phyloP scores from a whole-genome alignment of 805 yeast species.

The Candida multigemmis region DNA sequence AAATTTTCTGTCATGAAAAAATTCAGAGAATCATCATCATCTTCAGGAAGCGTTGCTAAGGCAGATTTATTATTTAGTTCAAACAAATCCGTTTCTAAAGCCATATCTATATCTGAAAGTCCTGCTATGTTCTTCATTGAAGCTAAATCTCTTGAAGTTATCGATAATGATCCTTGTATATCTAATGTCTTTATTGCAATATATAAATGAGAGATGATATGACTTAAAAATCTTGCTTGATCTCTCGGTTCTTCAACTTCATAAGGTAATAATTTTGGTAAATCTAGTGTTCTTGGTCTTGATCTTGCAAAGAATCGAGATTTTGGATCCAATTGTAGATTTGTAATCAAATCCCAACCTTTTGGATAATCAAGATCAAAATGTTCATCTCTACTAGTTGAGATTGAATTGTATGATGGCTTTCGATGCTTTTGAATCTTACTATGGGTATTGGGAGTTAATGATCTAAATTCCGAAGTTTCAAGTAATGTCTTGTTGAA shows the following conservation, averaged over 20 bases:
- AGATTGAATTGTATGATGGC: slow-evolving; percentile 23
- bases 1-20: slow-evolving; percentile 11
- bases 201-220: slow-evolving; percentile 72
- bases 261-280: slow-evolving; percentile 58
- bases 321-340: slow-evolving; percentile 20
- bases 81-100: slow-evolving; percentile 46
- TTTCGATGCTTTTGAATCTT: slow-evolving; percentile 11
- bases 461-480: slow-evolving; percentile 9
- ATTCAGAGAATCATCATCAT: slow-evolving; percentile 8
- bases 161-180: slow-evolving; percentile 58
- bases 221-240: slow-evolving; percentile 65
- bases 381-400: slow-evolving; percentile 18
- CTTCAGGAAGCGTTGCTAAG: slow-evolving; percentile 4
- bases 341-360: slow-evolving; percentile 18
- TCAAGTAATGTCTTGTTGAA: slow-evolving; percentile 2
- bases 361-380: slow-evolving; percentile 48
- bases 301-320: slow-evolving; percentile 29
- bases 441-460: slow-evolving; percentile 15
- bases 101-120: slow-evolving; percentile 33
- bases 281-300: slow-evolving; percentile 31
- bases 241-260: slow-evolving; percentile 58
- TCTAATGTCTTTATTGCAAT: slow-evolving; percentile 71
- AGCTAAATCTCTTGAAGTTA: slow-evolving; percentile 62
- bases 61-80: slow-evolving; percentile 12
- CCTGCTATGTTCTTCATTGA: slow-evolving; percentile 21